Evolutionary conservation across 2,329 filamentous ascomycete species (phyloP).

Genomic region (Sclerotinia subarctica): DNA sequence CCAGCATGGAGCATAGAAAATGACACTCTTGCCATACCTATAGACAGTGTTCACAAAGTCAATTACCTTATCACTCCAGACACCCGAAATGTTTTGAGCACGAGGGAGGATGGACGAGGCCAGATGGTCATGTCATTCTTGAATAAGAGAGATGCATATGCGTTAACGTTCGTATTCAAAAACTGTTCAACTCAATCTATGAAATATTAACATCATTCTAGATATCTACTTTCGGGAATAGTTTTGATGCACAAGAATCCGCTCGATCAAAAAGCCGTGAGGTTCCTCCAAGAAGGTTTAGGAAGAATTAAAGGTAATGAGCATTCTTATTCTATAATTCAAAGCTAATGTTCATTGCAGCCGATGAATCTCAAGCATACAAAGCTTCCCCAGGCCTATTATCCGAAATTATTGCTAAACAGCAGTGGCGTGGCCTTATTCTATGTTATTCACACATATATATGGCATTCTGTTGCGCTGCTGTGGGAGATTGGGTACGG

Average conservation of each 20-base stretch:
- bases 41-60: conserved; percentile 50
- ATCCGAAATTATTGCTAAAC: conserved; percentile 32
- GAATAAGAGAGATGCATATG: conserved; percentile 55
- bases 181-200: neutral
- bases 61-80: conserved; percentile 54
- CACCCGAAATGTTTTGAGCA: conserved; percentile 54
- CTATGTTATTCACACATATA: conserved; percentile 38
- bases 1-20: conserved; percentile 38
- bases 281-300: conserved; percentile 56
- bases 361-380: conserved; percentile 15
- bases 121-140: conserved; percentile 59
- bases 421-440: conserved; percentile 35
- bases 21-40: conserved; percentile 53
- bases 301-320: conserved; percentile 41
- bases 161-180: conserved; percentile 32
- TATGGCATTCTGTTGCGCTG: conserved; percentile 36
- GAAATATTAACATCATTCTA: conserved; percentile 18
- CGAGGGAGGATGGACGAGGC: conserved; percentile 47
- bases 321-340: neutral
- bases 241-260: conserved; percentile 48
- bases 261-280: conserved; percentile 55
- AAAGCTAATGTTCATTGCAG: conserved; percentile 1
- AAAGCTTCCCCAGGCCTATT: conserved; percentile 33
- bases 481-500: conserved; percentile 33
- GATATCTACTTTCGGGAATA: conserved; percentile 35